Percentiles rank a stretch among this genome's conserved stretches.
Evolutionary conservation across 78 protist species (phyloP).

Genomic region (Chrysochromulina tobinii): DNA sequence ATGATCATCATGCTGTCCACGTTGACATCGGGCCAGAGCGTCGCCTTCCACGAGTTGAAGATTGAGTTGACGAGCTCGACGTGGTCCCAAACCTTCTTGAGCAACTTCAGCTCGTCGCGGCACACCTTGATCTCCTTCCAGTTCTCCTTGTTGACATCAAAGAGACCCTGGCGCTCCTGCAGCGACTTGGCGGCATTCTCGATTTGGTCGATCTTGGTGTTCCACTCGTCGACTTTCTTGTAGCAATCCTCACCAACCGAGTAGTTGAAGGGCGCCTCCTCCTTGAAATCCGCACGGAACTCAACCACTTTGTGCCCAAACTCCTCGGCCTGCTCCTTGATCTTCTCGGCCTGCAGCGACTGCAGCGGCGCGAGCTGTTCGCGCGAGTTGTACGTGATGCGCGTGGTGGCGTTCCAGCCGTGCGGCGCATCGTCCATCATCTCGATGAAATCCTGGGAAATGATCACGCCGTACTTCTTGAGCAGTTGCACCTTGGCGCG

Average conservation of each 20-base stretch:
- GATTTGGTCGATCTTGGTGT: not conserved
- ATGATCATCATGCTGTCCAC: constrained; percentile 46
- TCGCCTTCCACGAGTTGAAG: not conserved
- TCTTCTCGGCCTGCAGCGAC: constrained; percentile 2
- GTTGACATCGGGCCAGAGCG: not conserved
- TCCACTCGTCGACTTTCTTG: constrained; percentile 22
- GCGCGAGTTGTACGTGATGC: not conserved
- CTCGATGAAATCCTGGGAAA: not conserved
- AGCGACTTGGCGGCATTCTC: constrained; percentile 22
- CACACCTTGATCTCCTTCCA: constrained; percentile 32
- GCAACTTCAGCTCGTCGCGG: constrained; percentile 7
- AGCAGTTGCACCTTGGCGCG: constrained; percentile 9
- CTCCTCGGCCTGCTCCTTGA: constrained; percentile 32
- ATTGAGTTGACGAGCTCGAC: not conserved
- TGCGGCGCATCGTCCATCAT: not conserved
- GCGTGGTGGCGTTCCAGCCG: not conserved
- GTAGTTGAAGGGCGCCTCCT: constrained; percentile 32
- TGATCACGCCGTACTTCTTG: not conserved
- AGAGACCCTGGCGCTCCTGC: constrained; percentile 30
- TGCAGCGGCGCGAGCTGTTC: not conserved
- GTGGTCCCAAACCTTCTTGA: constrained; percentile 78
- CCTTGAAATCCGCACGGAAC: constrained; percentile 7
- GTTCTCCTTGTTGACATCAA: constrained; percentile 47
- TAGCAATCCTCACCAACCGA: not conserved
- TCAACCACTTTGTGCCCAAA: constrained; percentile 26